A percentile compares a stretch with the other conserved stretches of the same genome.
These are phyloP conservation scores for Cladophialophora carrionii DNA, from an alignment of 2,329 filamentous ascomycete genomes.

Conservation along the genomic window DNA sequence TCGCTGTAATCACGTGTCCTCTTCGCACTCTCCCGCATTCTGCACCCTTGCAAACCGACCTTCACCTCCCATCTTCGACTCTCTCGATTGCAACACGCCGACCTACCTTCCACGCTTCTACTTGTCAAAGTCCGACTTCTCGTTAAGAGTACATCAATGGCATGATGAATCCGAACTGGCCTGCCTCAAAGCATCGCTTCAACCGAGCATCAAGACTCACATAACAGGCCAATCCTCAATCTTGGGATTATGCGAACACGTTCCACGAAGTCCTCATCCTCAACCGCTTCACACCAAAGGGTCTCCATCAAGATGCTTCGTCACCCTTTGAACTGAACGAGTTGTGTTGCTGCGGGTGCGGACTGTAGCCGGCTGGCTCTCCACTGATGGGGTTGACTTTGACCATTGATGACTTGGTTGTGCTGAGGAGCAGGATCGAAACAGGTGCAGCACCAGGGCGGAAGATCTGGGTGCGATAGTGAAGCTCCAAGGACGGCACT, in stretches of 20 bases:
- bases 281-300: conserved; percentile 51
- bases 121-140: too few relatives aligned
- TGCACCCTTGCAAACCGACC: too few relatives aligned
- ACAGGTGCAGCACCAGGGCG: too few relatives aligned
- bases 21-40: too few relatives aligned
- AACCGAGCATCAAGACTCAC: conserved; percentile 42
- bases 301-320: conserved; percentile 55
- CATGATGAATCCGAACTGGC: conserved; percentile 55
- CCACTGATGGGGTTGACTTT: conserved; percentile 50
- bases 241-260: conserved; percentile 57
- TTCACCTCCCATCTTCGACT: too few relatives aligned
- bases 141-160: conserved; percentile 58
- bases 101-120: too few relatives aligned
- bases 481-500: too few relatives aligned
- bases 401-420: conserved; percentile 52
- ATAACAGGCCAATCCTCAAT: conserved; percentile 57
- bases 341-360: conserved; percentile 52
- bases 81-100: too few relatives aligned
- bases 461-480: too few relatives aligned
- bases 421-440: conserved; percentile 58
- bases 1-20: too few relatives aligned
- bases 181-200: background rate
- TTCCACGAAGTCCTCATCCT: conserved; percentile 56
- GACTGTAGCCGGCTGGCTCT: conserved; percentile 55
- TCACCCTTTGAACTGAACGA: conserved; percentile 54